Conservation (phyloP, 768 basidiomycete species). For the Tylopilus rubrobrunneus region DNA sequence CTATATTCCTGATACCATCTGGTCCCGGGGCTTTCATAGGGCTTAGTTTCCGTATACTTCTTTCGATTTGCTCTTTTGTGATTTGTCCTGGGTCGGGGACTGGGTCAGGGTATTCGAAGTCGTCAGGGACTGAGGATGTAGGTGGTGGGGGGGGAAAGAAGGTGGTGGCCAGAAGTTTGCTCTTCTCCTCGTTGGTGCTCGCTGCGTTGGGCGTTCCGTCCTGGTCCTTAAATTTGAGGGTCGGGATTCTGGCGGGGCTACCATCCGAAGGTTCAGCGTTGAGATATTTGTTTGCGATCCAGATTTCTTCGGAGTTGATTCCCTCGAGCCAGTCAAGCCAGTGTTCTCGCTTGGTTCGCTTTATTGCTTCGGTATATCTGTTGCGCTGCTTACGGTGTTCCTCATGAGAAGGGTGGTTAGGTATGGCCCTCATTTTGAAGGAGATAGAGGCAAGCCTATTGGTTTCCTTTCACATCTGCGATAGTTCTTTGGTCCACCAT, state of each 20-base stretch:
- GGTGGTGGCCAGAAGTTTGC: background rate
- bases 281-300: background rate
- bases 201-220: background rate
- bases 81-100: background rate
- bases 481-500: background rate
- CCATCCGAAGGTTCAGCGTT: background rate
- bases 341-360: slow-evolving; percentile 1
- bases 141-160: background rate
- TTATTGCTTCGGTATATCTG: background rate
- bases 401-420: background rate
- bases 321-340: slow-evolving; percentile 11
- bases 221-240: slow-evolving; percentile 1
- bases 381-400: background rate
- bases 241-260: background rate
- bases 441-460: background rate
- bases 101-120: background rate
- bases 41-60: background rate
- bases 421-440: rapidly evolving
- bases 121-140: background rate
- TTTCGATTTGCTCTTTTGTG: background rate
- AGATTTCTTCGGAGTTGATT: background rate
- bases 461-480: background rate
- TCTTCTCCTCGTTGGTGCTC: background rate
- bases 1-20: too few relatives aligned
- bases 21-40: background rate